These are phyloP conservation scores for Xylaria sp. DNA, from an alignment of 2,329 filamentous ascomycete species.

Conservation along the genomic window DNA sequence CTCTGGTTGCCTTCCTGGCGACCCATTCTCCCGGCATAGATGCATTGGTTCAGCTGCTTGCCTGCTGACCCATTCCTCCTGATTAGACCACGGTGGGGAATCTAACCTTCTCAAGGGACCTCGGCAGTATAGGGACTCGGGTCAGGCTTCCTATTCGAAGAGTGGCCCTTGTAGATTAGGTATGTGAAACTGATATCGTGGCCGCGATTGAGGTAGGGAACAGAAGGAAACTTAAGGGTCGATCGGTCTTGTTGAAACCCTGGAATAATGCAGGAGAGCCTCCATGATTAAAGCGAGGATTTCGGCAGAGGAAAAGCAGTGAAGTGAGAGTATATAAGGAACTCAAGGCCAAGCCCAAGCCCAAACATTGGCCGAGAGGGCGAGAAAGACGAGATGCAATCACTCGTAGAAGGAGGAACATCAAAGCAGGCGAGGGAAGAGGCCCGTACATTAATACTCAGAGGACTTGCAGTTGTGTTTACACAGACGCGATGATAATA, in stretches of 20 bases:
- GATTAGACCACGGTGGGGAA: not conserved
- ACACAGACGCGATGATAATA: not conserved
- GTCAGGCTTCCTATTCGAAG: slow-evolving; percentile 5
- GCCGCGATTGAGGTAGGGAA: slow-evolving; percentile 13
- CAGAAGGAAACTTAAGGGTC: slow-evolving; percentile 5
- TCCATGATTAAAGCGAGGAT: not conserved
- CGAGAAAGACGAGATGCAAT: not conserved
- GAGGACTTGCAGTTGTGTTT: not conserved
- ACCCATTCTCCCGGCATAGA: slow-evolving; percentile 2
- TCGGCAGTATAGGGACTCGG: slow-evolving; percentile 10
- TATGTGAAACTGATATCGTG: not conserved
- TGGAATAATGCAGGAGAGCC: not conserved
- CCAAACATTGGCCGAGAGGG: not conserved
- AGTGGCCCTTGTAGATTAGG: not conserved
- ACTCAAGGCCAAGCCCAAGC: not conserved
- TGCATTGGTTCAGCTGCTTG: slow-evolving; percentile 12
- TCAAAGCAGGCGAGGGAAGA: slow-evolving; percentile 6
- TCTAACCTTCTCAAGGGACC: not conserved
- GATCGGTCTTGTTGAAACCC: not conserved
- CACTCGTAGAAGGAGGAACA: not conserved
- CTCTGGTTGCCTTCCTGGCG: slow-evolving; percentile 27
- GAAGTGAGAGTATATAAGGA: not conserved
- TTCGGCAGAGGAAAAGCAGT: not conserved
- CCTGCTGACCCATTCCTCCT: not conserved
- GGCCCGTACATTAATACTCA: slow-evolving; percentile 21